Evolutionary conservation across 805 yeast genomes (phyloP).

Genomic region (Saturnispora zaruensis): DNA sequence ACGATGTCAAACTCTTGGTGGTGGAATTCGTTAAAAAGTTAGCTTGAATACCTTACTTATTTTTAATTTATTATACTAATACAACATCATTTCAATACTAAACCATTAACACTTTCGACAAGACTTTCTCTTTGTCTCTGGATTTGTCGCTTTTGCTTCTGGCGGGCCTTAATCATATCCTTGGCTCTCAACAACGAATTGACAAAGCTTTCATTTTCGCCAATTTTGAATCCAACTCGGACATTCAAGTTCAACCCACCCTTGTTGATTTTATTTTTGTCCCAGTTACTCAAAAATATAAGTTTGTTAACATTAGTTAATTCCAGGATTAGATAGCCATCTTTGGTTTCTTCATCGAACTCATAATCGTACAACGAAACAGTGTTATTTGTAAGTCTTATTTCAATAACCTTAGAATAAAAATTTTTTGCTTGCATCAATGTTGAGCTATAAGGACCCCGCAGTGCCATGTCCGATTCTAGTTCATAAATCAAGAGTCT

Average conservation of each 20-base stretch:
- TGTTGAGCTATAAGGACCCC: conserved; percentile 26
- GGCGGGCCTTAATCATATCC: conserved; percentile 34
- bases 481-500: conserved; percentile 29
- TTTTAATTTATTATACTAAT: background rate
- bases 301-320: conserved; percentile 47
- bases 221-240: conserved; percentile 34
- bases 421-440: conserved; percentile 37
- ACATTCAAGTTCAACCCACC: conserved; percentile 29
- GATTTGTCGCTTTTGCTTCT: conserved; percentile 3
- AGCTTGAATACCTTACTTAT: background rate
- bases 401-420: conserved; percentile 29
- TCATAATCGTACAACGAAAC: conserved; percentile 78
- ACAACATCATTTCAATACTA: background rate
- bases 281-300: conserved; percentile 44
- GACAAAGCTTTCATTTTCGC: conserved; percentile 53
- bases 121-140: conserved; percentile 1
- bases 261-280: conserved; percentile 25
- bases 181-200: conserved; percentile 61
- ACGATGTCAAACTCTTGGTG: conserved; percentile 67
- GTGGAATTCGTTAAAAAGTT: conserved; percentile 41
- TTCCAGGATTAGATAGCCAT: conserved; percentile 60
- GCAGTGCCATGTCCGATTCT: conserved; percentile 24
- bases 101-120: background rate
- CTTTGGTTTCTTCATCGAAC: conserved; percentile 48
- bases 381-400: conserved; percentile 39